Evolutionary conservation across 1,284 basidiomycete species (phyloP).

Genomic region (Sanguinoderma infundibulare): DNA sequence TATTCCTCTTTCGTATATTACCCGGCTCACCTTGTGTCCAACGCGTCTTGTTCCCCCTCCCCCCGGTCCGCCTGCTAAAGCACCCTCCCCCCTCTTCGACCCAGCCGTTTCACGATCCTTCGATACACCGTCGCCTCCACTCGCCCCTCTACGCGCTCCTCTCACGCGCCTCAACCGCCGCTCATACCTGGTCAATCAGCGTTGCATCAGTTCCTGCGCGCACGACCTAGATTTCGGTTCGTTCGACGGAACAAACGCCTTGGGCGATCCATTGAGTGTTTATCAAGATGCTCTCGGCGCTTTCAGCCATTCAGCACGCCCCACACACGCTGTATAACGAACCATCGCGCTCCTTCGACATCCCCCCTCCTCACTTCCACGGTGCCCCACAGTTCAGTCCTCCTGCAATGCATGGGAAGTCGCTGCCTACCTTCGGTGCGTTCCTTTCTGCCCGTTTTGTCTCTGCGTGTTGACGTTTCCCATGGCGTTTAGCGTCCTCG

Average conservation of each 20-base stretch:
- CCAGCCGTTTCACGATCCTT: neutral
- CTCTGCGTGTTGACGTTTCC: neutral
- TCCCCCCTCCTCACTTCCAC: constrained; percentile 13
- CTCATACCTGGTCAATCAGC: constrained; percentile 1
- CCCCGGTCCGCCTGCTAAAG: neutral
- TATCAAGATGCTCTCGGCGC: constrained; percentile 23
- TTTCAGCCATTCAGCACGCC: constrained; percentile 11
- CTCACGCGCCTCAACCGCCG: neutral
- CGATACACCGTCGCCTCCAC: neutral
- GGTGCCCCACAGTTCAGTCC: constrained; percentile 7
- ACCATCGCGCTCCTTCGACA: constrained; percentile 15
- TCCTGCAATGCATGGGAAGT: constrained; percentile 13
- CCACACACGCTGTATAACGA: constrained; percentile 15
- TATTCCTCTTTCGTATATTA: constrained; percentile 23
- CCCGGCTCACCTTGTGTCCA: constrained; percentile 17
- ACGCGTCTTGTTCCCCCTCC: constrained; percentile 17
- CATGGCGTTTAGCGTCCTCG: constrained; percentile 6
- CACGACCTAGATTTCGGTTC: neutral
- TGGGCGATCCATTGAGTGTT: neutral
- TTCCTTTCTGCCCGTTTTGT: neutral
- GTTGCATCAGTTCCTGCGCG: neutral
- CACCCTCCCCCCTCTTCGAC: neutral
- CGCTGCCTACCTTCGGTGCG: constrained; percentile 10
- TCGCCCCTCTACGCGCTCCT: neutral
- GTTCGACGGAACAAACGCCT: neutral